phyloP scores from a whole-genome alignment of 1,284 basidiomycete genomes.

The Phlebopus sp. region DNA sequence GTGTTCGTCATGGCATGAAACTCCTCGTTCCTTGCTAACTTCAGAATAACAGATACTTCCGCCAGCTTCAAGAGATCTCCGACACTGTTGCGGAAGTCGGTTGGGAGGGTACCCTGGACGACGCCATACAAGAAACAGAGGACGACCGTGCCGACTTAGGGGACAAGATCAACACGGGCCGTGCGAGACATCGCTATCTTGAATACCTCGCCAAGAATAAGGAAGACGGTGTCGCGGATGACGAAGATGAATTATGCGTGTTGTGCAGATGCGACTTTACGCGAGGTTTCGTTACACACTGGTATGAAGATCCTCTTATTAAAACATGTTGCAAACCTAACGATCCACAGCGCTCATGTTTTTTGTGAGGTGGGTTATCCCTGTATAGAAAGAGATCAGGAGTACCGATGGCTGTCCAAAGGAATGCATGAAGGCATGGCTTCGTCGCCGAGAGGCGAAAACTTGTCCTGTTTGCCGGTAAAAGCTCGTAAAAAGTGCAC shows the following conservation, averaged over 20 bases:
- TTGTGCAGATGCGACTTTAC: constrained; percentile 68
- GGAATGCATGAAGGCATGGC: constrained; percentile 69
- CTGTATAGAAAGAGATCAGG: neutral
- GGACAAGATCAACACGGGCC: constrained; percentile 55
- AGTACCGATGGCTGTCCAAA: constrained; percentile 22
- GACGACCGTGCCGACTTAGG: constrained; percentile 44
- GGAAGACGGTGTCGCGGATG: constrained; percentile 43
- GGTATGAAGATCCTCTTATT: constrained; percentile 32
- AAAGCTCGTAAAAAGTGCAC: neutral
- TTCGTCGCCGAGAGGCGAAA: constrained; percentile 52
- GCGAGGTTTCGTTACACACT: constrained; percentile 70
- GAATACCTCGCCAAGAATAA: constrained; percentile 55
- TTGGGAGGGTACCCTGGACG: constrained; percentile 45
- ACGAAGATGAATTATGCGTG: constrained; percentile 61
- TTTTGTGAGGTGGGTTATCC: constrained; percentile 62
- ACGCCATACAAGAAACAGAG: constrained; percentile 43
- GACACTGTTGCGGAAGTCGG: constrained; percentile 67
- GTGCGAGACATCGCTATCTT: constrained; percentile 70
- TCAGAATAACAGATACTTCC: constrained; percentile 60
- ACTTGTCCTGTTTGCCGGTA: constrained; percentile 77
- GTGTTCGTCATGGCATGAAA: constrained; percentile 33
- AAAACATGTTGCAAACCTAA: neutral
- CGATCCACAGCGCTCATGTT: constrained; percentile 58
- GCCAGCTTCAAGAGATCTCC: constrained; percentile 79
- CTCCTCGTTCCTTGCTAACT: constrained; percentile 6